These are phyloP conservation scores for Larix kaempferi DNA, from an alignment of 75 land plant genomes.

Conservation along the genomic window DNA sequence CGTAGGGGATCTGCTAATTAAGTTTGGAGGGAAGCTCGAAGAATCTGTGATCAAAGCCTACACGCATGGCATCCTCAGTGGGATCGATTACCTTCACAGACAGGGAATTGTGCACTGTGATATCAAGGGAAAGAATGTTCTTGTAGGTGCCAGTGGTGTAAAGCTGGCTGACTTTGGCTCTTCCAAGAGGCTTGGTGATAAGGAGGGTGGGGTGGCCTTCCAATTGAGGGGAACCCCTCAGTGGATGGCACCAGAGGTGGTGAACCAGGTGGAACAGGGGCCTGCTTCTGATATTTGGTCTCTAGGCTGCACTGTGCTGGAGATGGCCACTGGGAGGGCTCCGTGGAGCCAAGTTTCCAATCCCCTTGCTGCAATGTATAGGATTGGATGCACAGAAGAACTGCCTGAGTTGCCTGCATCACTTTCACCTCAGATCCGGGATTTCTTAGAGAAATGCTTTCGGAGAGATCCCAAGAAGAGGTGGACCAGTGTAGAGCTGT, in stretches of 20 bases:
- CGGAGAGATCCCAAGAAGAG: no score
- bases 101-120: no score
- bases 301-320: constrained; percentile 53
- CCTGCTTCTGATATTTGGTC: constrained; percentile 57
- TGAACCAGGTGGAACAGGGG: constrained; percentile 21
- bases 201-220: background rate
- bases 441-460: no score
- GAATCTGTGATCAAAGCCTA: no score
- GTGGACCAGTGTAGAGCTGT: constrained; percentile 23
- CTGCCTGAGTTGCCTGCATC: constrained; percentile 10
- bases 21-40: background rate
- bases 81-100: no score
- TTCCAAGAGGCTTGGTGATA: no score
- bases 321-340: constrained; percentile 48
- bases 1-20: constrained; percentile 35
- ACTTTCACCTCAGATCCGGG: no score
- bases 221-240: constrained; percentile 13
- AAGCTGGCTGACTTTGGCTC: no score
- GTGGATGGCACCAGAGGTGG: constrained; percentile 43
- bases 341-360: background rate
- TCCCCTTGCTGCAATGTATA: background rate
- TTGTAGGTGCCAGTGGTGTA: no score
- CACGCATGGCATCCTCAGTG: no score
- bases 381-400: constrained; percentile 13
- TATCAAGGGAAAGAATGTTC: no score